phyloP scores from a whole-genome alignment of 805 yeast genomes.

The Ogataea nakhonphanomensis region DNA sequence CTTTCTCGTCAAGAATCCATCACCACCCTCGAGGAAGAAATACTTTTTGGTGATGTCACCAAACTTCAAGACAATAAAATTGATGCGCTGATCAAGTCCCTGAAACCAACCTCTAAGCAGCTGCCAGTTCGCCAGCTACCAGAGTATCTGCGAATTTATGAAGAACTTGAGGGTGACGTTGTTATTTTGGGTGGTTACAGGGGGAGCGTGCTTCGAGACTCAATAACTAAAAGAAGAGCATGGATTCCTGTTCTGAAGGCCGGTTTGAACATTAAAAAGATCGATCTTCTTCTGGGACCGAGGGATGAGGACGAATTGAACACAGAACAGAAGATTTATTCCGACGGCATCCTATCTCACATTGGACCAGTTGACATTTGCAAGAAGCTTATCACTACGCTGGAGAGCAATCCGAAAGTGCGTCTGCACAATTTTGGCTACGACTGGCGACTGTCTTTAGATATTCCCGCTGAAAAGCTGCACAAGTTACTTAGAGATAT shows the following conservation, averaged over 20 bases:
- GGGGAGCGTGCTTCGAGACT: constrained; percentile 73
- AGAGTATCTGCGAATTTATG: constrained; percentile 45
- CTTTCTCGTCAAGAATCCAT: constrained; percentile 54
- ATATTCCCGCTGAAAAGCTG: constrained; percentile 51
- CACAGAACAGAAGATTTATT: constrained; percentile 50
- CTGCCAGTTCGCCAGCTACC: constrained; percentile 27
- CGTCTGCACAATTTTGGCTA: constrained; percentile 77
- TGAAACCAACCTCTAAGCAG: constrained; percentile 34
- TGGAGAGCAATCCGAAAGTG: constrained; percentile 54
- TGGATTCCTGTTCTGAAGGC: constrained; percentile 86
- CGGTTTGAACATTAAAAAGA: constrained; percentile 69
- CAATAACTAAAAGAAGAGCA: constrained; percentile 57
- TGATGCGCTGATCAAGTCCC: constrained; percentile 63
- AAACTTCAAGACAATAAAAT: constrained; percentile 65
- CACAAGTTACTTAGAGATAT: constrained; percentile 44
- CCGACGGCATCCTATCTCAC: constrained; percentile 77
- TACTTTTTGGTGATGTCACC: constrained; percentile 48
- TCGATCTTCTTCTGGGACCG: constrained; percentile 73
- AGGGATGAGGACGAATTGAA: constrained; percentile 61
- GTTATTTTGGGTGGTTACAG: constrained; percentile 85
- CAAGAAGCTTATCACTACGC: constrained; percentile 51
- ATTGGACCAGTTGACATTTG: constrained; percentile 87
- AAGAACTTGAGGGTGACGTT: constrained; percentile 70
- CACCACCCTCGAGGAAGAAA: constrained; percentile 61
- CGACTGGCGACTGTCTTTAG: constrained; percentile 84